A percentile compares a stretch with the other conserved stretches of the same genome.
Conservation (phyloP, 2,329 filamentous ascomycete species). For the Aspergillus japonicus region DNA sequence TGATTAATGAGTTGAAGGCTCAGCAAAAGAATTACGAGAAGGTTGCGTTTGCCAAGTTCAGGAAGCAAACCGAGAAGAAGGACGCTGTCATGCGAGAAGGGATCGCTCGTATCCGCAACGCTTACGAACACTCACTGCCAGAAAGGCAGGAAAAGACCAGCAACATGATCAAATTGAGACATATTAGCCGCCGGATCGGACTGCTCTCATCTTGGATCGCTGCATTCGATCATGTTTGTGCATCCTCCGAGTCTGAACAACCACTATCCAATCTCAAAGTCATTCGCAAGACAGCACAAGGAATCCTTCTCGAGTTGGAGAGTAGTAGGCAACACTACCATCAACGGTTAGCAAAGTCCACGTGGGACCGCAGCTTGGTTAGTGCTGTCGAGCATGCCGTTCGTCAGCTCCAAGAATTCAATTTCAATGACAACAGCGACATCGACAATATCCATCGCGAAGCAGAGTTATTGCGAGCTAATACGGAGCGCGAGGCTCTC, state of each 20-base stretch:
- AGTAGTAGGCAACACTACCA: conserved; percentile 87
- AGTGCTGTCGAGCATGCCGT: conserved; percentile 84
- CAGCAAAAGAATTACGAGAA: conserved; percentile 88
- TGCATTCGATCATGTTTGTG: conserved; percentile 81
- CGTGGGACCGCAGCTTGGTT: conserved; percentile 86
- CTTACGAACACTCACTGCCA: conserved; percentile 75
- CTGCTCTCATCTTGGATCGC: conserved; percentile 90
- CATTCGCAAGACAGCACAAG: conserved; percentile 84
- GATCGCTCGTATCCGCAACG: conserved; percentile 71
- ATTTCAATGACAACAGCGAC: conserved; percentile 65
- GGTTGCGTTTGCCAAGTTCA: conserved; percentile 81
- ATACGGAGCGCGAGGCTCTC: conserved; percentile 77
- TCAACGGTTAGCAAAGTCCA: conserved; percentile 73
- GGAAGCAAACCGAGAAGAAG: conserved; percentile 84
- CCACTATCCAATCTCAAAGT: conserved; percentile 65
- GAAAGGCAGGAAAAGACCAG: conserved; percentile 77
- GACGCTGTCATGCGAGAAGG: conserved; percentile 74
- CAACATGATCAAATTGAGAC: conserved; percentile 77
- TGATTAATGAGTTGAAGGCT: conserved; percentile 92
- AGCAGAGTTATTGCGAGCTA: conserved; percentile 79
- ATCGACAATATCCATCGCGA: conserved; percentile 73
- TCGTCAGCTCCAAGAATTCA: conserved; percentile 71
- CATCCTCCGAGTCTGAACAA: conserved; percentile 66
- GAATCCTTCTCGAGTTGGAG: conserved; percentile 85
- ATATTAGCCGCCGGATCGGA: conserved; percentile 79